A percentile compares a stretch with the other conserved stretches of the same genome.
Evolutionary conservation across 306 rosid species (phyloP).

Genomic region (Pterocarpus macrocarpus): DNA sequence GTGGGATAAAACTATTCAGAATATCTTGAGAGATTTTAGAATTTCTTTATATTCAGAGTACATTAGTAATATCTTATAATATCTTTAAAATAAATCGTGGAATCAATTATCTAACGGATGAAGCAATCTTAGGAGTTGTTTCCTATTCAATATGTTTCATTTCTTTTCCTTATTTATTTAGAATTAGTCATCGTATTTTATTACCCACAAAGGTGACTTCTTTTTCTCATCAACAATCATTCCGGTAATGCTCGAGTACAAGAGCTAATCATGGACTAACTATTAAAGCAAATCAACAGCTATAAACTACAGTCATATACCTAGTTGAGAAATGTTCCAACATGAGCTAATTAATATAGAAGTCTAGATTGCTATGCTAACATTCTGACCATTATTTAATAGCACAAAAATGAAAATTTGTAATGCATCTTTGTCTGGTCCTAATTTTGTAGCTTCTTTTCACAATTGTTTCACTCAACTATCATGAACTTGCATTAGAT

Average conservation of each 20-base stretch:
- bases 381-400: background rate
- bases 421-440: background rate
- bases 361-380: background rate
- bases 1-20: background rate
- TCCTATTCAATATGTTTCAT: background rate
- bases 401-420: background rate
- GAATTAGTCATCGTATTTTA: too few species aligned
- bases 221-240: too few species aligned
- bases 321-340: background rate
- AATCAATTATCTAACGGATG: background rate
- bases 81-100: background rate
- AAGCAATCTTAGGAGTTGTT: background rate
- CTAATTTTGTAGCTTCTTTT: background rate
- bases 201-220: too few species aligned
- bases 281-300: background rate
- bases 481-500: background rate
- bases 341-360: background rate
- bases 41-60: background rate
- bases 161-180: background rate
- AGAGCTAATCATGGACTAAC: background rate
- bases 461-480: background rate
- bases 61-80: background rate
- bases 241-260: background rate
- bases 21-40: background rate
- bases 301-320: background rate